A percentile compares a stretch with the other conserved stretches of the same genome.
Conservation (phyloP, 805 yeast genomes). For the Myxozyma geophila region DNA sequence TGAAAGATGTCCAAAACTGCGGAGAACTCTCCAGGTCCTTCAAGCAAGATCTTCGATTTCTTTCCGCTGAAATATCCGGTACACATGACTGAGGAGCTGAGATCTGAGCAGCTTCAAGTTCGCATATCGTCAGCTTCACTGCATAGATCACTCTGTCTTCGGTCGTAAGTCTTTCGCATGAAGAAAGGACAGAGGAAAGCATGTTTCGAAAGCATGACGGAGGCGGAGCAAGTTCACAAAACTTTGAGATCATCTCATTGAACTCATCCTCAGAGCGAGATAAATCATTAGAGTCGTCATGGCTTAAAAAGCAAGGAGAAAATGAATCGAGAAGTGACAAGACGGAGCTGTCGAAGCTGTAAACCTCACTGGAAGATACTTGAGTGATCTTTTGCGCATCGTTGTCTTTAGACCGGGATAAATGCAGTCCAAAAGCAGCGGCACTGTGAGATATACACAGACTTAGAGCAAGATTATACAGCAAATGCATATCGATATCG, state of each 20-base stretch:
- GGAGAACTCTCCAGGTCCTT: slow-evolving; percentile 26
- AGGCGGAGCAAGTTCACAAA: slow-evolving; percentile 33
- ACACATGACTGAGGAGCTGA: slow-evolving; percentile 22
- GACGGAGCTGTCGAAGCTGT: not conserved
- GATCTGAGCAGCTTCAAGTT: slow-evolving; percentile 29
- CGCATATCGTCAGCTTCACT: slow-evolving; percentile 35
- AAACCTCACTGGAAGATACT: not conserved
- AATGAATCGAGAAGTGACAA: not conserved
- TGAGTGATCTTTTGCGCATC: not conserved
- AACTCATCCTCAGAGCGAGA: not conserved
- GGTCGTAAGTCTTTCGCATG: slow-evolving; percentile 21
- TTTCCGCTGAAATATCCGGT: not conserved
- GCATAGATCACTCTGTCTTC: slow-evolving; percentile 28
- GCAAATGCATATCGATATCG: too few species aligned
- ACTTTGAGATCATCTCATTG: slow-evolving; percentile 7
- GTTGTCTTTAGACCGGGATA: not conserved
- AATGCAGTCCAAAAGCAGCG: slow-evolving; percentile 1
- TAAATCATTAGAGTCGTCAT: not conserved
- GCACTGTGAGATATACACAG: not conserved
- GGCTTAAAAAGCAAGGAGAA: slow-evolving; percentile 2
- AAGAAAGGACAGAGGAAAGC: slow-evolving; percentile 24
- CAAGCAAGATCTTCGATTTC: slow-evolving; percentile 22
- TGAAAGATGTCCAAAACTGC: slow-evolving; percentile 39
- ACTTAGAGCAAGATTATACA: not conserved
- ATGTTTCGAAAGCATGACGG: slow-evolving; percentile 33